Evolutionary conservation across 202 grass and related monocot genomes (phyloP).

Genomic region (Musa balbisiana): DNA sequence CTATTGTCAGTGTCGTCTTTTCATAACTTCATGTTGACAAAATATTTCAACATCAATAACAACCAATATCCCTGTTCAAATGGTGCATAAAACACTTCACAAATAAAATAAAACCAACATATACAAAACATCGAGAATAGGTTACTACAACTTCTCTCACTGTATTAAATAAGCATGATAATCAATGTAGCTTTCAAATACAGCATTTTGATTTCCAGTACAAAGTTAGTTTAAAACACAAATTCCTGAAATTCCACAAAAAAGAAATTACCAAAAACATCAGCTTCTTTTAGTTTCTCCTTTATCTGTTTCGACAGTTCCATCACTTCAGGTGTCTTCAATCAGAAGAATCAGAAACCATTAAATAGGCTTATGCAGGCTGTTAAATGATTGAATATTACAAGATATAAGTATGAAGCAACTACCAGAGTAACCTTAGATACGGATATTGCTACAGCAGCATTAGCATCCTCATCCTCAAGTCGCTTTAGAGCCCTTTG

Average conservation of each 20-base stretch:
- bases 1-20: no score
- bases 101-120: no score
- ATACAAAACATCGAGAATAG: no score
- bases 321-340: slow-evolving; percentile 61
- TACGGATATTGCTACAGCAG: slow-evolving; percentile 96
- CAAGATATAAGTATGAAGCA: not conserved
- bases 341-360: slow-evolving; percentile 10
- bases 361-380: not conserved
- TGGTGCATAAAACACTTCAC: no score
- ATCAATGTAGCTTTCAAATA: no score
- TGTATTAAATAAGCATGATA: no score
- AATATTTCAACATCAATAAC: no score
- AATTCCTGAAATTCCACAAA: slow-evolving; percentile 7
- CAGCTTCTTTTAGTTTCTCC: slow-evolving; percentile 81
- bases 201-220: not conserved
- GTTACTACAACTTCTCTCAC: no score
- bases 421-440: slow-evolving; percentile 77
- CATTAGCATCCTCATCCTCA: slow-evolving; percentile 81
- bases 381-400: not conserved
- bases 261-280: slow-evolving; percentile 55
- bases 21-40: no score
- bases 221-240: not conserved
- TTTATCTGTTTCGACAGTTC: slow-evolving; percentile 91
- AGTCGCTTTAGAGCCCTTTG: slow-evolving; percentile 83
- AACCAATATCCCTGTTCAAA: no score